Base-by-base conservation (phyloP, 257 asterid genomes). In the Eucommia ulmoides region DNA sequence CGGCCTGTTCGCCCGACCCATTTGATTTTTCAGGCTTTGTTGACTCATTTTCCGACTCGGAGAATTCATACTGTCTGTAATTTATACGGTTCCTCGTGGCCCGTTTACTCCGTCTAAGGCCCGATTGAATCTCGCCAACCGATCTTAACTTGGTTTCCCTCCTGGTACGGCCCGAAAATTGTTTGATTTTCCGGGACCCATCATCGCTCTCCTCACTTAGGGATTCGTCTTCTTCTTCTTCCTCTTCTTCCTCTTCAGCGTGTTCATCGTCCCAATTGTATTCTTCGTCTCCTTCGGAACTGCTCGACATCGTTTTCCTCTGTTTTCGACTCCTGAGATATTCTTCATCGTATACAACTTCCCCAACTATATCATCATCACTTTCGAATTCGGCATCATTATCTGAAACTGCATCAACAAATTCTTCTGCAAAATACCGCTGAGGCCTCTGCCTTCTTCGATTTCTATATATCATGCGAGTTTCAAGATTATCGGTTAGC, bases 241-340 rank as follows among this genome's bases (percentile, higher is more conserved):
- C 45, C 16, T 88, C 96, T 11, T 88, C 94, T 35, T 88, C 97
- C 19, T 88, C 95, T 52, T 84, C 92, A 1, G 53, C 77, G 56
- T 75, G 71, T 61, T 89, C 94, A 33, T 82, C 94, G 45, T 88
- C 89, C 69, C 72, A 66, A 14, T 67, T 66, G 59, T 84, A 89
- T 60, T 89, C 97, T 24, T 85, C 97, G 50, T 84, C 94, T 20
- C 91, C 93, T 64, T 89, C 98, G 2, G 93, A 86, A 78, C 93
- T 81, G 68, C 94, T 86, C n/a, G 88, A 78, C 19, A 57, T 65
- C 65, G 75, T 83, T 60, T 69, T 72, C 73, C 68, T 76, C 60
- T 68, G 66, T 51, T 79, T 77, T 60, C 81, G 79, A 57, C 50
- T 79, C 71, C 74, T 81, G 6, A 83, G 54, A 62, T 91, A 83